Conservation (phyloP, 2,329 filamentous ascomycete species). For the Beauveria sp. region DNA sequence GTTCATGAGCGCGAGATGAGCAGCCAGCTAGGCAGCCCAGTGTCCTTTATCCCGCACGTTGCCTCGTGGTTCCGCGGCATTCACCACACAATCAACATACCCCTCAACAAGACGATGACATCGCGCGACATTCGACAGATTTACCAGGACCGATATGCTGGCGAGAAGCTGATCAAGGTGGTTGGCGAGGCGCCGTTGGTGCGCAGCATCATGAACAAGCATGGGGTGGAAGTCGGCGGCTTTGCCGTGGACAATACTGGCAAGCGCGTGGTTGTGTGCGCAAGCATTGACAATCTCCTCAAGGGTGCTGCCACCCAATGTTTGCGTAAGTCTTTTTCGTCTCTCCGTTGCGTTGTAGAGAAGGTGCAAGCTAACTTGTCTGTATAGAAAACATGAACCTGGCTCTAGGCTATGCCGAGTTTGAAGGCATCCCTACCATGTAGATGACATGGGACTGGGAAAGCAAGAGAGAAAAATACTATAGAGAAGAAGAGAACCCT, state of each 20-base stretch:
- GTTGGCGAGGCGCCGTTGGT: slow-evolving; percentile 81
- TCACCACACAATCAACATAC: slow-evolving; percentile 83
- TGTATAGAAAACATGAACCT: slow-evolving; percentile 8
- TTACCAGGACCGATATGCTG: slow-evolving; percentile 93
- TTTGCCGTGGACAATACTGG: slow-evolving; percentile 89
- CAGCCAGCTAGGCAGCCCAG: slow-evolving; percentile 61
- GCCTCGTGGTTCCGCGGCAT: slow-evolving; percentile 96
- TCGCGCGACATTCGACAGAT: slow-evolving; percentile 88
- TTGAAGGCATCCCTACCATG: slow-evolving; percentile 8
- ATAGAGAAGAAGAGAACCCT: background rate
- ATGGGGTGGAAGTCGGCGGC: slow-evolving; percentile 87
- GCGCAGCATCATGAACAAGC: slow-evolving; percentile 75
- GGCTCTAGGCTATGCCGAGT: slow-evolving; percentile 8
- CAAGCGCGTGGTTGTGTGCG: slow-evolving; percentile 85
- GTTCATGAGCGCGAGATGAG: slow-evolving; percentile 92
- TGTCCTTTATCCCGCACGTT: slow-evolving; percentile 80
- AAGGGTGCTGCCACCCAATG: slow-evolving; percentile 94
- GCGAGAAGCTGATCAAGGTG: slow-evolving; percentile 91
- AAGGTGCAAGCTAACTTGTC: background rate
- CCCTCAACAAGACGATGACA: slow-evolving; percentile 77
- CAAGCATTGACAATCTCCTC: slow-evolving; percentile 89
- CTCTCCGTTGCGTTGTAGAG: background rate
- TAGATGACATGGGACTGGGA: background rate
- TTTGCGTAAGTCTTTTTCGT: slow-evolving; percentile 58
- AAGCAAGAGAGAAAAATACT: background rate